These are phyloP conservation scores for Paragyromitra xinjiangensis DNA, from an alignment of 495 filamentous ascomycete genomes.

Conservation along the genomic window DNA sequence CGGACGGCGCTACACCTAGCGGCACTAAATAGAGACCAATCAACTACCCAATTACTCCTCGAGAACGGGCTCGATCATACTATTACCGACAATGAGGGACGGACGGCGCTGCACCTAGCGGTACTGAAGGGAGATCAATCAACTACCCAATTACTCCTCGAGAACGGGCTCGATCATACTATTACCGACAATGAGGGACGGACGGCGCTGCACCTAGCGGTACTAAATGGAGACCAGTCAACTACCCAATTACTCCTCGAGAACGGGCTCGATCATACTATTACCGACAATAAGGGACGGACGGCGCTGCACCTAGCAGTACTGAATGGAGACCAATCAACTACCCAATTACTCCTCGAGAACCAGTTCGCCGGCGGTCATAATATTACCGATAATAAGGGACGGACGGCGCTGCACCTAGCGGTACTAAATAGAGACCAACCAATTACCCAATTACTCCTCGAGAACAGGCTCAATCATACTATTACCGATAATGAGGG, in stretches of 20 bases:
- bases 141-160: background rate
- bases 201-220: no score
- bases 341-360: no score
- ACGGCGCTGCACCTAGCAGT: no score
- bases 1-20: slow-evolving; percentile 12
- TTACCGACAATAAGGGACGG: no score
- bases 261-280: no score
- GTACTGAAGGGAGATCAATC: background rate
- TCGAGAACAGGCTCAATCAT: slow-evolving; percentile 8
- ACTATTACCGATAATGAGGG: slow-evolving; percentile 3
- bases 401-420: slow-evolving; percentile 12
- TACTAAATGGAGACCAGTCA: no score
- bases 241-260: no score
- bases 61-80: slow-evolving; percentile 8
- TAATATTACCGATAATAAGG: background rate
- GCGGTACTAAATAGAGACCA: background rate
- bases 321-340: no score
- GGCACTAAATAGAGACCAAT: background rate
- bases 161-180: slow-evolving; percentile 1
- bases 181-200: no score
- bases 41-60: background rate
- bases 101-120: slow-evolving; percentile 9
- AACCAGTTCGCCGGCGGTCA: no score
- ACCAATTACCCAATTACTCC: background rate
- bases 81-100: slow-evolving; percentile 3